Conservation (phyloP, 2,329 filamentous ascomycete genomes). For the Ophiostoma ulmi region DNA sequence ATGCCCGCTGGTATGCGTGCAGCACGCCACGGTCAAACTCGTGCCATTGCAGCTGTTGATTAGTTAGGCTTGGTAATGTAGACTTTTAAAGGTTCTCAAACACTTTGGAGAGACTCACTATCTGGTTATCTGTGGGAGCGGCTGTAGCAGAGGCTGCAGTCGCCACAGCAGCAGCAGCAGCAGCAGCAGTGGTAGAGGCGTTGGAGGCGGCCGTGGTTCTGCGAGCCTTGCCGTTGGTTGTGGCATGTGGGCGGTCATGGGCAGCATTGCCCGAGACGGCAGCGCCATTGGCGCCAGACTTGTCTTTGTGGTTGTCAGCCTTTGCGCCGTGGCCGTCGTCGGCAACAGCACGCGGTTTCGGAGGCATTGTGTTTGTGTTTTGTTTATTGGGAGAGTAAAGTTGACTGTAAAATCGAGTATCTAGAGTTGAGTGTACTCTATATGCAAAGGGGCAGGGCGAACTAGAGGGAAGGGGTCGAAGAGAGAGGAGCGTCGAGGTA, state of each 20-base stretch:
- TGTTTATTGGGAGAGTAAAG: neutral
- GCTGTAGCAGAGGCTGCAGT: slow-evolving; percentile 21
- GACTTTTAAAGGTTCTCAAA: neutral
- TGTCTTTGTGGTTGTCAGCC: slow-evolving; percentile 44
- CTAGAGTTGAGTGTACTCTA: neutral
- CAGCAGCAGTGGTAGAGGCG: slow-evolving; percentile 32
- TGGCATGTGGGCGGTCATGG: slow-evolving; percentile 34
- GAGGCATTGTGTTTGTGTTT: slow-evolving; percentile 21
- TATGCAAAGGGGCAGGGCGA: neutral
- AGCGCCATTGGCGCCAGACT: slow-evolving; percentile 35
- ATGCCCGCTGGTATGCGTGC: slow-evolving; percentile 69
- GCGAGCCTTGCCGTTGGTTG: slow-evolving; percentile 49
- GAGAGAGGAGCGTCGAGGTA: neutral
- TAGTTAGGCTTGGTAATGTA: neutral
- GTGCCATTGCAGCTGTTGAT: slow-evolving; percentile 56
- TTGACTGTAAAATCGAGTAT: neutral
- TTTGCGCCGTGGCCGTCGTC: slow-evolving; percentile 35
- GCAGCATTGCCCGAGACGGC: slow-evolving; percentile 9
- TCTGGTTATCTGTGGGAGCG: slow-evolving; percentile 17
- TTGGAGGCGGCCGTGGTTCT: slow-evolving; percentile 46
- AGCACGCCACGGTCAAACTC: slow-evolving; percentile 63
- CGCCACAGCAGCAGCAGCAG: slow-evolving; percentile 26
- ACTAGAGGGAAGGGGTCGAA: neutral
- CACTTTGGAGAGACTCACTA: slow-evolving; percentile 15
- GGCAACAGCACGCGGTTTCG: slow-evolving; percentile 23